A percentile compares a stretch with the other conserved stretches of the same genome.
These are phyloP conservation scores for Nothophaeocryptopus gaeumannii DNA, from an alignment of 2,329 filamentous ascomycete species.

Conservation along the genomic window DNA sequence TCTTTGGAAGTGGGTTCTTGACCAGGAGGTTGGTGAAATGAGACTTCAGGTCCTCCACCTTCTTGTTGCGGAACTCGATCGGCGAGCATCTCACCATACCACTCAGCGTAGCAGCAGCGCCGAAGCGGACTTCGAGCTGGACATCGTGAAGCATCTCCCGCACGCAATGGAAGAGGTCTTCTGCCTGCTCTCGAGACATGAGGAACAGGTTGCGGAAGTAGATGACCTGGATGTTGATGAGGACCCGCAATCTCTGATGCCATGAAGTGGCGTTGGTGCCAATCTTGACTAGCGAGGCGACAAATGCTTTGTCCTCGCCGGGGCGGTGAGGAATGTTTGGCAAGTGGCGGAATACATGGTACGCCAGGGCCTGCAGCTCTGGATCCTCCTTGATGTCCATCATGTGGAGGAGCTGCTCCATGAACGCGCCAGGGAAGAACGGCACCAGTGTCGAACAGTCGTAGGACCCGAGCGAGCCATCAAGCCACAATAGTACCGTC, in stretches of 20 bases:
- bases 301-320: slow-evolving; percentile 81
- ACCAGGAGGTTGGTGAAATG: slow-evolving; percentile 76
- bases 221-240: slow-evolving; percentile 98
- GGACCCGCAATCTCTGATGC: slow-evolving; percentile 90
- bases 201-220: slow-evolving; percentile 97
- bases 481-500: slow-evolving; percentile 92
- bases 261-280: slow-evolving; percentile 80
- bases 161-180: slow-evolving; percentile 84
- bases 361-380: slow-evolving; percentile 88
- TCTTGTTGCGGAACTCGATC: slow-evolving; percentile 69
- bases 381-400: slow-evolving; percentile 99
- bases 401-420: slow-evolving; percentile 94
- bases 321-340: slow-evolving; percentile 90
- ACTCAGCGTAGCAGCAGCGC: slow-evolving; percentile 86
- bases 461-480: slow-evolving; percentile 83
- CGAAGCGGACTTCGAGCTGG: slow-evolving; percentile 90
- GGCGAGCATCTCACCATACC: slow-evolving; percentile 99
- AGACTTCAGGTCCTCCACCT: slow-evolving; percentile 71
- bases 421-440: slow-evolving; percentile 87
- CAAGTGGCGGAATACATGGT: slow-evolving; percentile 93
- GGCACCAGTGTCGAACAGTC: slow-evolving; percentile 87
- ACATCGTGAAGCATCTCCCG: slow-evolving; percentile 88
- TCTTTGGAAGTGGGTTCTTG: slow-evolving; percentile 83
- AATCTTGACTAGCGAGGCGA: slow-evolving; percentile 80
- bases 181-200: slow-evolving; percentile 69